Evolutionary conservation across 805 yeast species (phyloP), one percentile per base, ranked within the genome.

Genomic region (Starmerella gropengiesseri): DNA sequence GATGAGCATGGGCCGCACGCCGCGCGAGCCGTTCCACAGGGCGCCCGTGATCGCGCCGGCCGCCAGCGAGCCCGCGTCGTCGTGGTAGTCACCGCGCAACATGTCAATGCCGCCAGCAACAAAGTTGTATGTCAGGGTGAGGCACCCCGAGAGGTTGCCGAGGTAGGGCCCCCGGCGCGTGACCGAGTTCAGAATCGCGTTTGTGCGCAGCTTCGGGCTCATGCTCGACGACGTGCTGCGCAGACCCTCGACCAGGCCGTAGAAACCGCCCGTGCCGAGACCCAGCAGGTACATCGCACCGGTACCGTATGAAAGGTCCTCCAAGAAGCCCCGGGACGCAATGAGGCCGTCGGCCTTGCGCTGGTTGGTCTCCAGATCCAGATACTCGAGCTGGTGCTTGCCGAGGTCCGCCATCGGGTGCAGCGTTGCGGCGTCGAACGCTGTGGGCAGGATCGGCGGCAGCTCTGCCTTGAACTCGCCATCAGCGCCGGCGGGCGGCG

Each of bases 291-390:
- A 91, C 40, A 86, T 85, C 6, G 95, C 78, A 64, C 98, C 98
- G 9, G 97, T 81, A 54, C 98, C 98, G 64, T 91, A 91, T 73
- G 96, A 86, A 51, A 91, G 71, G 66, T 91, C 97, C 62, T 91
- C 98, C 13, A 86, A 74, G 94, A 95, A 91, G 55, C 94, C 94
- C 67, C 96, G 78, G n/a, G 94, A 81, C 21, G 98, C 95, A 50
- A 91, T 73, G 46, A 89, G 61, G 45, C 95, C 94, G 58, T 83
- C 85, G 1, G 94, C 75, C 31, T 40, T 43, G 25, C 38, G 31
- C 25, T 52, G 41, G 44, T 53, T 54, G 9, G 56, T 52, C 56
- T 89, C 96, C 49, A 91, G 69, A 54, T 89, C 95, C 53, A 91
- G 66, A 60, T 78, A 89, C 62, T 91, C 96, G 40, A 91, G 74